Evolutionary conservation across 2,329 filamentous ascomycete species (phyloP), one percentile per base, ranked within the genome.

Genomic region (Dothidotthia symphoricarpi): DNA sequence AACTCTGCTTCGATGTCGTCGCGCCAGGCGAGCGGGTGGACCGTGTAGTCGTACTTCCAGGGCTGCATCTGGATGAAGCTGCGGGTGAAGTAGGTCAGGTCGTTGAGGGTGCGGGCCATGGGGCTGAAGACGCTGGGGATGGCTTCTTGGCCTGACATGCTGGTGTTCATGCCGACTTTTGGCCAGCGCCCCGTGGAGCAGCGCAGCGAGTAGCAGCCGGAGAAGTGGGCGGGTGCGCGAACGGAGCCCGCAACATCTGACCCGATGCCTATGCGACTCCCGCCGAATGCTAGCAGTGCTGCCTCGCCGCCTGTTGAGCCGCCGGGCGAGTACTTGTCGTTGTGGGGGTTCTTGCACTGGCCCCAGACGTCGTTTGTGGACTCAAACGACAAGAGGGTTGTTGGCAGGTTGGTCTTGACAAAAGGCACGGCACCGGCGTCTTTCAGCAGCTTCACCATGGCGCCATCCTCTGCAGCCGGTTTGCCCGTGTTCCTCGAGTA

Each of bases 181-280:
- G 88, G 88, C 88, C 90, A 96, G 32, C 90, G 78, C 2, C 91
- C 90, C 1, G 87, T 94, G 3, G 86, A 90, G 69, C 90, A 95
- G 24, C 86, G 81, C 16, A 96, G 70, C 13, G 85, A 85, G 67
- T 95, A 96, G 62, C 91, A 88, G 7, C 90, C 90, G 2, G 86
- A 86, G 71, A 89, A 96, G 54, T 95, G 88, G 4, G 90, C 91
- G 0, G 90, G 91, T 2, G 80, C 83, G 35, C 90, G 79, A 4
- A 96, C 89, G 12, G 86, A 93, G 19, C 91, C 90, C 11, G 89
- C 90, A 12, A 96, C 89, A 65, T 95, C 90, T 31, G 85, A 90
- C 8, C 90, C 91, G 50, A 96, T 85, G 27, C 90, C 90, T 43
- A 96, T 94, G 26, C 89, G 77, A 30, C 88, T 88, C 25, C 83